Evolutionary conservation across 2,329 filamentous ascomycete species (phyloP).

Genomic region (Elsinoe perseae): DNA sequence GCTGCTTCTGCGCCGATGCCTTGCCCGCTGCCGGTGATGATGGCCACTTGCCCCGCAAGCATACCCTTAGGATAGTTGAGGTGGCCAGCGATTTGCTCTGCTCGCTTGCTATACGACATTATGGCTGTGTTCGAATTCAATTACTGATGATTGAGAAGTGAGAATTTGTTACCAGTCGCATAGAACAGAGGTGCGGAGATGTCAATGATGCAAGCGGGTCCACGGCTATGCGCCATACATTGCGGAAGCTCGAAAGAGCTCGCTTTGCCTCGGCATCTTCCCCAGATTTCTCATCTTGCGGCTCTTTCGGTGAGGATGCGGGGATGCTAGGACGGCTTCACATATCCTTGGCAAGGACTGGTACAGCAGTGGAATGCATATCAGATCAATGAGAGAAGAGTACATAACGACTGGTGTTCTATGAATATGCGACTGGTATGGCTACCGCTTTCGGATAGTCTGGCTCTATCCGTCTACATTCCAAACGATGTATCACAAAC

Average conservation of each 20-base stretch:
- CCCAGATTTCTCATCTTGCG: background rate
- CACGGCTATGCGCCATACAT: background rate
- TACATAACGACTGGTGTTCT: background rate
- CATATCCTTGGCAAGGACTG: background rate
- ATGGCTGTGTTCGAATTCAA: background rate
- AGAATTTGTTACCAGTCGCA: background rate
- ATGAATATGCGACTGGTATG: background rate
- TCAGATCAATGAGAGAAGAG: no score
- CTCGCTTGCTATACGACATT: slow-evolving; percentile 27
- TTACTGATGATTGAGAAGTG: background rate
- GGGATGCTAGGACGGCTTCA: background rate
- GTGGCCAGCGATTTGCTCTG: slow-evolving; percentile 66
- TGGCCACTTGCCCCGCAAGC: slow-evolving; percentile 71
- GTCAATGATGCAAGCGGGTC: background rate
- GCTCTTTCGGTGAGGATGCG: background rate
- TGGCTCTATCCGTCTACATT: background rate
- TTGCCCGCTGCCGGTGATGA: slow-evolving; percentile 79
- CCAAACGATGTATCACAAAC: background rate
- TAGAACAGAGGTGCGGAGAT: background rate
- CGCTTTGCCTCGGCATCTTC: slow-evolving; percentile 2
- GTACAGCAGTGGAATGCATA: no score
- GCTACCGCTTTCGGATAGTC: background rate
- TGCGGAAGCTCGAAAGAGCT: background rate
- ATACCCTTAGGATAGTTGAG: slow-evolving; percentile 76
- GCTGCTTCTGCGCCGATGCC: slow-evolving; percentile 84